Evolutionary conservation across 1,284 basidiomycete species (phyloP).

Genomic region (Anthracocystis walkeri): DNA sequence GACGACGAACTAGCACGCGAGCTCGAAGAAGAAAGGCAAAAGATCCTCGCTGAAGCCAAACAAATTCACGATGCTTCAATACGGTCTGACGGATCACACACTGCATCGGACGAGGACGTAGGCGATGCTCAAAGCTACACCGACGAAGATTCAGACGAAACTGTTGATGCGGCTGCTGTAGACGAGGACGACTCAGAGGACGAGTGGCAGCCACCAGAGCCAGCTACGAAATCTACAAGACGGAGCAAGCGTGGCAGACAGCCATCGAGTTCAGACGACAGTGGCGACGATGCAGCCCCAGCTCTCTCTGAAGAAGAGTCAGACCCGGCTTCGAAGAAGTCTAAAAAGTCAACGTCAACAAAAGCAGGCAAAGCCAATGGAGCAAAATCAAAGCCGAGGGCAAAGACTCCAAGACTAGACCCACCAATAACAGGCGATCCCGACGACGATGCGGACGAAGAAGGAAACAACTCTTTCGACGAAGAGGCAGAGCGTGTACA

Average conservation of each 20-base stretch:
- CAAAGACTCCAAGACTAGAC: slow-evolving; percentile 5
- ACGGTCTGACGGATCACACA: neutral
- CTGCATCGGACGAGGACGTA: neutral
- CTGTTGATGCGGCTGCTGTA: neutral
- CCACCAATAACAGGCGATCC: slow-evolving; percentile 1
- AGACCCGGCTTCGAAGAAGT: slow-evolving; percentile 13
- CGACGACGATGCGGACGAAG: slow-evolving; percentile 8
- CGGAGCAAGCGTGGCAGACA: slow-evolving; percentile 22
- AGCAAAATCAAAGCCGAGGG: slow-evolving; percentile 19
- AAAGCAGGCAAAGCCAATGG: neutral
- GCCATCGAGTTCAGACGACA: slow-evolving; percentile 19
- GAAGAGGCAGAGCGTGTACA: slow-evolving; percentile 43
- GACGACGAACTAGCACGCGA: slow-evolving; percentile 34
- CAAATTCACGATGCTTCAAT: neutral
- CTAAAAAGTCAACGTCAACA: slow-evolving; percentile 4
- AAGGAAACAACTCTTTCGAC: slow-evolving; percentile 27
- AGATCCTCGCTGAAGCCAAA: slow-evolving; percentile 24
- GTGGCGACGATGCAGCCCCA: slow-evolving; percentile 9
- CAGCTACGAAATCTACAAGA: slow-evolving; percentile 7
- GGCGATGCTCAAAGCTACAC: neutral
- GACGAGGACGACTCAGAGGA: slow-evolving; percentile 35
- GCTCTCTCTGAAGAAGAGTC: neutral
- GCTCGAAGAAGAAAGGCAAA: slow-evolving; percentile 35
- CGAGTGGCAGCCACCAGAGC: slow-evolving; percentile 47
- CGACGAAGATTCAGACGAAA: neutral